Evolutionary conservation across 306 rosid species (phyloP).

Genomic region (Vigna radiata): DNA sequence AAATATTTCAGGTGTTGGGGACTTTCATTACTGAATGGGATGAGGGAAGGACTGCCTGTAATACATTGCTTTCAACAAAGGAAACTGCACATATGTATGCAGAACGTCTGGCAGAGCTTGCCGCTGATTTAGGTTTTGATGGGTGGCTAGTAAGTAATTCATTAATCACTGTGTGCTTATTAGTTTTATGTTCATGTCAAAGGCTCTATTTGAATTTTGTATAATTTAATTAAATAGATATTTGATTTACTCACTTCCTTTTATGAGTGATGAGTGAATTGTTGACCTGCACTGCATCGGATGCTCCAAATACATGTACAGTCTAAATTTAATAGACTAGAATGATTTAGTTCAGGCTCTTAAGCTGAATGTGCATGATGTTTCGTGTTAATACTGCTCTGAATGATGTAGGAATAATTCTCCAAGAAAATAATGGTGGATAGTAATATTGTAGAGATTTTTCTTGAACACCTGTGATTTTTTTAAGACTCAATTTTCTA

Average conservation of each 20-base stretch:
- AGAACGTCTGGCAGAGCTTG: slow-evolving; percentile 78
- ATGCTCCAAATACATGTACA: slow-evolving; percentile 8
- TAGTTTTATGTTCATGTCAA: background rate
- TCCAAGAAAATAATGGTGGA: slow-evolving; percentile 9
- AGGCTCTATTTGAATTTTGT: slow-evolving; percentile 29
- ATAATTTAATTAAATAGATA: slow-evolving; percentile 22
- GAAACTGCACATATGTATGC: slow-evolving; percentile 87
- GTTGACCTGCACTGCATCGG: slow-evolving; percentile 18
- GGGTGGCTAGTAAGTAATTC: slow-evolving; percentile 88
- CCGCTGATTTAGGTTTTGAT: slow-evolving; percentile 80
- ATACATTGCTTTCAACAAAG: slow-evolving; percentile 68
- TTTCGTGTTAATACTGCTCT: slow-evolving; percentile 11
- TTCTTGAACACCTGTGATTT: background rate
- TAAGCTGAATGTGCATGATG: slow-evolving; percentile 11
- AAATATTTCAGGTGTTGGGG: slow-evolving; percentile 75
- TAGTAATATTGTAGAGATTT: background rate
- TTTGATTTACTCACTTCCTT: slow-evolving; percentile 25
- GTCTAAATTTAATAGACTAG: slow-evolving; percentile 11
- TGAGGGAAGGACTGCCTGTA: slow-evolving; percentile 62
- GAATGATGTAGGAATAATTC: background rate
- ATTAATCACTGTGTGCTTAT: slow-evolving; percentile 33
- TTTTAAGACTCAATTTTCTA: slow-evolving; percentile 4
- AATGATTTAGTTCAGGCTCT: slow-evolving; percentile 20
- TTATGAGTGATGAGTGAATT: slow-evolving; percentile 28
- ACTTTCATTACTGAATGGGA: slow-evolving; percentile 93